Conservation (phyloP, 129 eudicot genomes). For the Oenanthe sinensis region DNA sequence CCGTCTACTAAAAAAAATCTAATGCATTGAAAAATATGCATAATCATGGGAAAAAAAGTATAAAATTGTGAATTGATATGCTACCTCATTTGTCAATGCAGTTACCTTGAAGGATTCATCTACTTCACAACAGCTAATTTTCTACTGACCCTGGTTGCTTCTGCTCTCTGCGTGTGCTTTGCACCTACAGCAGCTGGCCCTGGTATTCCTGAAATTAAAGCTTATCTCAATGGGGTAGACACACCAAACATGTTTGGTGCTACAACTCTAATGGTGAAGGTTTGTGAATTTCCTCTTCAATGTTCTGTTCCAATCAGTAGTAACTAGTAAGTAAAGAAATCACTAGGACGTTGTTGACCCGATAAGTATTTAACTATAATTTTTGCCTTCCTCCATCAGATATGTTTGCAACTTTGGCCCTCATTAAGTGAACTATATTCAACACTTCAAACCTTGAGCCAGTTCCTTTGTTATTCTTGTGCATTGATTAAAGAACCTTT, state of each 20-base stretch:
- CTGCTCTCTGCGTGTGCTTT: constrained; percentile 49
- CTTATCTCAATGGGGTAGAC: constrained; percentile 85
- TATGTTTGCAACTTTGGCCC: not conserved
- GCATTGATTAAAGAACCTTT: not conserved
- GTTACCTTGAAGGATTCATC: constrained; percentile 66
- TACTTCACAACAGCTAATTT: constrained; percentile 50
- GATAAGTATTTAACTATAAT: not conserved
- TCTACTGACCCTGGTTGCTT: constrained; percentile 53
- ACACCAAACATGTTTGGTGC: constrained; percentile 89
- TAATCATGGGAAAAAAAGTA: not conserved
- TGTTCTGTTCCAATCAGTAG: not conserved
- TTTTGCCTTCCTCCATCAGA: not conserved
- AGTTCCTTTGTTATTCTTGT: not conserved
- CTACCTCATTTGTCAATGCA: constrained; percentile 35
- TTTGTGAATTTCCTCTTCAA: constrained; percentile 8
- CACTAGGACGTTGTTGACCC: not conserved
- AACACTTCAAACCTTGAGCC: not conserved
- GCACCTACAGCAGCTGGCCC: constrained; percentile 98
- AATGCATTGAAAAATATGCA: not conserved
- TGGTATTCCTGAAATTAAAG: constrained; percentile 93
- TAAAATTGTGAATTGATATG: not conserved
- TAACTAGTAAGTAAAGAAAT: not conserved
- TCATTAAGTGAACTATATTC: not conserved
- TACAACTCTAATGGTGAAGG: constrained; percentile 78
- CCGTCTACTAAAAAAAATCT: no score